These are phyloP conservation scores for Talaromyces albobiverticillius DNA, from an alignment of 2,329 filamentous ascomycete species.

Conservation along the genomic window DNA sequence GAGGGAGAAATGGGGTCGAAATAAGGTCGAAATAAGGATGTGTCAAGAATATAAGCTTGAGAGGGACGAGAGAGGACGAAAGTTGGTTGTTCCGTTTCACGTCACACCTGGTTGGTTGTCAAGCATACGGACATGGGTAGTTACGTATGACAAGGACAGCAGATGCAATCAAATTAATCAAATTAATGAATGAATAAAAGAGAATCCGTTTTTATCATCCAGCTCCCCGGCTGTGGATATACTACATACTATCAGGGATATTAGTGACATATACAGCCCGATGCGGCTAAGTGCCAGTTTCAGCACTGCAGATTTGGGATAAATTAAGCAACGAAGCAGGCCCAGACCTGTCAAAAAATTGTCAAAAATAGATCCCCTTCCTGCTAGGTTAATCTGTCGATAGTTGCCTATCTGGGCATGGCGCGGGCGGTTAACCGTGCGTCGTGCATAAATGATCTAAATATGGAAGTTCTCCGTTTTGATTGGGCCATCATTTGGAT, in stretches of 20 bases:
- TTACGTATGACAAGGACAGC: no score
- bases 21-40: not conserved
- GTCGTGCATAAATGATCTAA: not conserved
- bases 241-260: no score
- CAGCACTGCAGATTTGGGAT: not conserved
- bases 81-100: no score
- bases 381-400: not conserved
- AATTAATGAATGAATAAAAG: no score
- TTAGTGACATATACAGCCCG: no score
- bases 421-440: not conserved
- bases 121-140: no score
- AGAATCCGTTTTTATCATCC: no score
- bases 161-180: no score
- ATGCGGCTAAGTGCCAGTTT: constrained; percentile 4
- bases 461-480: not conserved
- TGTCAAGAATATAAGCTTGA: not conserved
- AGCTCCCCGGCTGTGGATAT: no score
- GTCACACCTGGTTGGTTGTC: no score
- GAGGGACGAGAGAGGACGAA: no score
- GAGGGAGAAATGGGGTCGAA: not conserved
- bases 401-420: constrained; percentile 1
- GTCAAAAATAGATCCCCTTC: constrained; percentile 7
- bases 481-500: not conserved
- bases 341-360: not conserved
- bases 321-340: constrained; percentile 9